Base-by-base conservation (phyloP, 108 stramenopile species). In the Epipyxis sp. region DNA sequence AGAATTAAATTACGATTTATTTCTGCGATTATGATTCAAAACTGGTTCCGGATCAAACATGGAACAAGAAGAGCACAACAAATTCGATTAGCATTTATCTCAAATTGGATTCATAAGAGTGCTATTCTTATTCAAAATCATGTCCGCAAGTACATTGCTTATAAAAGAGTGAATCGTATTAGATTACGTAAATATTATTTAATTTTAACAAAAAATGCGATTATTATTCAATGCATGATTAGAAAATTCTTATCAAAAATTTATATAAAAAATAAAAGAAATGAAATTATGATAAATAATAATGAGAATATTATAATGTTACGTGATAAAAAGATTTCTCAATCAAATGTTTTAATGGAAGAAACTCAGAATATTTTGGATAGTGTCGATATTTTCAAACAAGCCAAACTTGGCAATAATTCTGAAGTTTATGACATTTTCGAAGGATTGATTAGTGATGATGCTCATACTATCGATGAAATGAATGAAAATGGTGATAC, bases 1-100 rank as follows among this genome's bases (percentile, higher is more conserved):
- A 29, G 44, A 37, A 43, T 35, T 37, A 13, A 32, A 34, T 42
- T 74, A 42, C 34, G 25, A 3, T 6, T 39, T 39, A 3, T 74
- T 37, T 37, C 71, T 37, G 71, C 71, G 6, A 37, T 37, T 42
- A 74, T 74, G 6, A 74, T 74, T 39, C 71, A 74, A 42, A 42
- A 10, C 6, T 46, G 46, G 50, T 74, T 30, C 34, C 71, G 71
- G 3, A 42, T 27, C 27, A 46, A 57, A 30, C 27, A 74, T 34
- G 16, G 41, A 29, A 6, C 6, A 6, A 27, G 50, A 10, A 54
- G 40, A 13, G 46, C 50, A 29, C 6, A 39, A 6, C 46, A 57
- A 6, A 57, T 74, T 34, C 3, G 25, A 27, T 6, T 27, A 13
- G 43, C 43, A 10, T 43, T 54, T 16, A 6, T 35, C 13, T 6